phyloP scores from a whole-genome alignment of 2,329 filamentous ascomycete genomes.

The Trichoderma atroviride region DNA sequence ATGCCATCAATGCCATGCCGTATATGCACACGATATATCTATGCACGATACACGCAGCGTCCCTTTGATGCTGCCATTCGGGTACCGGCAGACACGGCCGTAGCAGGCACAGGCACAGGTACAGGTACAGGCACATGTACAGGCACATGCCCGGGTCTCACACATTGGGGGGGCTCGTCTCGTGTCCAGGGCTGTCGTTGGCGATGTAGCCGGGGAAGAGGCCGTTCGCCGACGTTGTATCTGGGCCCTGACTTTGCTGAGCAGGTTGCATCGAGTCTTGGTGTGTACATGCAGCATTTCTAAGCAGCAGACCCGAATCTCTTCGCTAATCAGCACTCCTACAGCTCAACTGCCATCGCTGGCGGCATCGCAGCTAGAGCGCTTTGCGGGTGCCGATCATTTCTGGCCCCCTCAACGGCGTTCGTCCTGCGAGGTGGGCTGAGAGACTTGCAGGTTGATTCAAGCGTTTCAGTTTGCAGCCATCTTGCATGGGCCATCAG shows the following conservation, averaged over 20 bases:
- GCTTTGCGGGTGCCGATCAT: not conserved
- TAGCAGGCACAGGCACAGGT: not conserved
- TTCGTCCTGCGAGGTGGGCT: not conserved
- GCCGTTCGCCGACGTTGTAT: not conserved
- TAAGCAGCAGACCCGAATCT: not conserved
- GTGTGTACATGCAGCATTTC: not conserved
- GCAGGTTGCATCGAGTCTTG: not conserved
- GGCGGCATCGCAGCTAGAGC: not conserved
- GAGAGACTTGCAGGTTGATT: not conserved
- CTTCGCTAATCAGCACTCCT: conserved; percentile 9
- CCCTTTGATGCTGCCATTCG: not conserved
- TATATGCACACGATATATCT: not conserved
- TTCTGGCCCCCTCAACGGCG: not conserved
- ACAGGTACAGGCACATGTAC: not conserved
- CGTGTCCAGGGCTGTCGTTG: not conserved
- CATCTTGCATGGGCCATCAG: not conserved
- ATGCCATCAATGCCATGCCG: conserved; percentile 1
- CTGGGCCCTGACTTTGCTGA: not conserved
- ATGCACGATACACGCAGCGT: conserved; percentile 1
- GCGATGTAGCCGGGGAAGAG: not conserved
- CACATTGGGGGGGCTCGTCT: not conserved
- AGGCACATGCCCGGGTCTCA: not conserved
- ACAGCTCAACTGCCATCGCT: not conserved
- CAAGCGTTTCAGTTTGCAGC: not conserved
- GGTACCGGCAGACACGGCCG: not conserved